A percentile compares a stretch with the other conserved stretches of the same genome.
Conservation (phyloP, 2,329 filamentous ascomycete species). For the Nothomitra cinnamomea region DNA sequence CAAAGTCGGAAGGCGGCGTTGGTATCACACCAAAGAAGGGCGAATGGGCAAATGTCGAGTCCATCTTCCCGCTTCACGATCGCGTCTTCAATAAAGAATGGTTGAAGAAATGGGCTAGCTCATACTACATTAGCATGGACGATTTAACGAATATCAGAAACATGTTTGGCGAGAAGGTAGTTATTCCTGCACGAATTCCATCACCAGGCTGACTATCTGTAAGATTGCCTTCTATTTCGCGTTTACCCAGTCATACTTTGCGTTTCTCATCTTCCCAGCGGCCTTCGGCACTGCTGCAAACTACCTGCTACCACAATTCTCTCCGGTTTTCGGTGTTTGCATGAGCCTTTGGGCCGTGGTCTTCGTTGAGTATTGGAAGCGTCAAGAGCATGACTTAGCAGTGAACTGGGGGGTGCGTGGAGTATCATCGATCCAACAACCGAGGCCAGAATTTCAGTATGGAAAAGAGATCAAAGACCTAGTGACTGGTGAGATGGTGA, state of each 20-base stretch:
- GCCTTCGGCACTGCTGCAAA: conserved; percentile 60
- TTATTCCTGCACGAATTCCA: background rate
- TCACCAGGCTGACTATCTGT: background rate
- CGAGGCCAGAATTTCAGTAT: conserved; percentile 60
- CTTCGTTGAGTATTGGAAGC: conserved; percentile 94
- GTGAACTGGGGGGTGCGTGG: conserved; percentile 80
- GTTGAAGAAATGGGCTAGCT: conserved; percentile 58
- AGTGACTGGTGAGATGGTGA: conserved; percentile 62
- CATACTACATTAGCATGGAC: conserved; percentile 46
- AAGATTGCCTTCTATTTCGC: conserved; percentile 88
- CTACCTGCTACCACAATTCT: conserved; percentile 73
- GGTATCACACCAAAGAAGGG: conserved; percentile 54
- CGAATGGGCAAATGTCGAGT: conserved; percentile 55
- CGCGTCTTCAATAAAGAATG: conserved; percentile 57
- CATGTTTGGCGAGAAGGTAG: conserved; percentile 54
- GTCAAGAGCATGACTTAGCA: conserved; percentile 72
- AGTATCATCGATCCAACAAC: conserved; percentile 65
- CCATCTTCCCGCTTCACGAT: conserved; percentile 67
- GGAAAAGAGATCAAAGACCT: conserved; percentile 63
- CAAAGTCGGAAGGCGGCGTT: conserved; percentile 58
- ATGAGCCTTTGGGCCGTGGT: conserved; percentile 75
- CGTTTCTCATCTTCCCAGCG: conserved; percentile 68
- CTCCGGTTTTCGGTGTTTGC: conserved; percentile 58
- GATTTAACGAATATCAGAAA: conserved; percentile 61
- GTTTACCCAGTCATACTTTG: conserved; percentile 81